Evolutionary conservation across 1,139 yeast genomes (phyloP), one percentile per base, ranked within the genome.

Genomic region (Yamadazyma kanchanaburiensis): DNA sequence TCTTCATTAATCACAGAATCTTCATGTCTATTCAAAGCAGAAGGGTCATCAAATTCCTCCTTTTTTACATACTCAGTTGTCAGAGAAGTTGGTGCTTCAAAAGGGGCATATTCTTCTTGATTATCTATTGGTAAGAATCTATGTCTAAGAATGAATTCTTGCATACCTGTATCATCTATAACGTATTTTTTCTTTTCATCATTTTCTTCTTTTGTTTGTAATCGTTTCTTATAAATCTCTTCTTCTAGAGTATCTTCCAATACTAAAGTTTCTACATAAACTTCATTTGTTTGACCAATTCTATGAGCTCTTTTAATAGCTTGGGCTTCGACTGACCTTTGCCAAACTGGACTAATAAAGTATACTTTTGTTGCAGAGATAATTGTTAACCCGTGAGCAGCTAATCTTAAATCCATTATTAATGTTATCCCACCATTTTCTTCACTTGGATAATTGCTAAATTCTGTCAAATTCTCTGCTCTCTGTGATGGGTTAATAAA

Each of bases 231-330:
- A 49, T 77, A 77, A 58, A 80, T 77, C 39, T 77, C 81, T 48
- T 80, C 84, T 42, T 80, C 88, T 31, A 80, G 55, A 0, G 87
- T 79, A 3, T 72, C 80, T 30, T 66, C 60, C 42, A 80, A 51
- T 3, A 80, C 70, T 33, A 80, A 55, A 0, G 87, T 80, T 44
- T 80, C 88, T n/a, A 80, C 88, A 43, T 53, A 56, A 3, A 57
- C 62, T 14, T 72, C 71, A 2, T 61, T 56, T 1, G 64, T 60
- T 43, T 80, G 87, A 0, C 87, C 87, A 46, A 80, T 80, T 51
- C 87, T 67, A 51, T 80, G 87, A 0, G 86, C 81, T 58, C 87
- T 71, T 42, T 80, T 79, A 30, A 80, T 77, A 0, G 86, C 86
- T 43, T 80, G 87, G 0, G 86, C 86, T 46, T 80, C 87, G 7